phyloP scores from a whole-genome alignment of 2,329 filamentous ascomycete genomes.

The Trichothecium sympodiale region DNA sequence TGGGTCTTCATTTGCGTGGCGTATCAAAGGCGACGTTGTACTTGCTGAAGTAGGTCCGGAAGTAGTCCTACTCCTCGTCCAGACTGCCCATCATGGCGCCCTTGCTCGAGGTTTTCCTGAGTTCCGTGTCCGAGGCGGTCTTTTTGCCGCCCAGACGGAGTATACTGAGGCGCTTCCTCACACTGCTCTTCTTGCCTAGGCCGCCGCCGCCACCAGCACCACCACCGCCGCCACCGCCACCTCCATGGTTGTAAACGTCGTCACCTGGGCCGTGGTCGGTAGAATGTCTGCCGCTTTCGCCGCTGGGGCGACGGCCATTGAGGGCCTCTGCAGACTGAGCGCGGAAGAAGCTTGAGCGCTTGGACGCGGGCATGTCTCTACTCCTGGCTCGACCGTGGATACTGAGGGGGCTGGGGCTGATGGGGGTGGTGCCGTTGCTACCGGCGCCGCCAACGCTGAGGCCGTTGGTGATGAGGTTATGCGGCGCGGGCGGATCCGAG shows the following conservation, averaged over 20 bases:
- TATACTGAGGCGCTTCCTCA: constrained; percentile 70
- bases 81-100: constrained; percentile 38
- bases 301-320: constrained; percentile 18
- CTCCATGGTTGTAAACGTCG: constrained; percentile 10
- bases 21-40: constrained; percentile 13
- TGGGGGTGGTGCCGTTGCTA: constrained; percentile 16
- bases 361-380: constrained; percentile 1
- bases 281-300: constrained; percentile 26
- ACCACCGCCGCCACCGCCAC: constrained; percentile 10
- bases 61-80: constrained; percentile 40
- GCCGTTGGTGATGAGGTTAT: constrained; percentile 16
- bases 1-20: too few relatives aligned
- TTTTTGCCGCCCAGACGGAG: constrained; percentile 64
- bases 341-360: constrained; percentile 9
- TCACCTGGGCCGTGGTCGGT: constrained; percentile 20
- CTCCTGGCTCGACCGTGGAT: background rate
- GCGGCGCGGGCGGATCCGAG: constrained; percentile 12
- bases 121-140: constrained; percentile 17
- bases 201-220: constrained; percentile 10
- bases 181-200: constrained; percentile 44
- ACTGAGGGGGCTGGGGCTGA: background rate
- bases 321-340: constrained; percentile 7
- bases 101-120: constrained; percentile 22
- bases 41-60: constrained; percentile 18
- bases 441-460: too few relatives aligned